Percentiles rank a stretch among this genome's conserved stretches.
Conservation (phyloP, 768 basidiomycete species). For the Trametes sanguinea region DNA sequence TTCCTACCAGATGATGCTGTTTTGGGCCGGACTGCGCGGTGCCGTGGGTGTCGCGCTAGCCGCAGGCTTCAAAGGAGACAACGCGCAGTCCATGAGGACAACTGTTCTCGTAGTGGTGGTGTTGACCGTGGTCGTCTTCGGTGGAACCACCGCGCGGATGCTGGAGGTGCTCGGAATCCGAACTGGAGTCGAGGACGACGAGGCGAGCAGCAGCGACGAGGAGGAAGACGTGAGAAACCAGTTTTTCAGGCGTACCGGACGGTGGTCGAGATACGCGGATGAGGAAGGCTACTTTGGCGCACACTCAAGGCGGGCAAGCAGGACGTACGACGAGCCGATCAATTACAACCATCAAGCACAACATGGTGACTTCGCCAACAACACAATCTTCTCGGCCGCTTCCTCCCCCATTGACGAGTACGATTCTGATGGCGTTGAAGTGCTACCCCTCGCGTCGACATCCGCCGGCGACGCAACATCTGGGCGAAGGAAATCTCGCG, state of each 20-base stretch:
- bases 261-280: slow-evolving; percentile 45
- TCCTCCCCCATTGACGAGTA: slow-evolving; percentile 65
- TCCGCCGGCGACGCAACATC: slow-evolving; percentile 24
- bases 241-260: slow-evolving; percentile 31
- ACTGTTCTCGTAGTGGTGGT: slow-evolving; percentile 97
- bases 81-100: slow-evolving; percentile 86
- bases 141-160: slow-evolving; percentile 97
- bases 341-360: slow-evolving; percentile 66
- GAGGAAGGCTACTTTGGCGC: slow-evolving; percentile 24
- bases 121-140: slow-evolving; percentile 90
- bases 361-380: slow-evolving; percentile 20
- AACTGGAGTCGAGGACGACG: slow-evolving; percentile 94
- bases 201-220: slow-evolving; percentile 51
- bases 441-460: slow-evolving; percentile 72
- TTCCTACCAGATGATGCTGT: slow-evolving; percentile 99
- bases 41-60: slow-evolving; percentile 98
- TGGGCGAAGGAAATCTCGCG: slow-evolving; percentile 16
- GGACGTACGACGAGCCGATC: slow-evolving; percentile 50
- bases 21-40: slow-evolving; percentile 96
- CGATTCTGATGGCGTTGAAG: slow-evolving; percentile 75
- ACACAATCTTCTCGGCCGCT: slow-evolving; percentile 61
- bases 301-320: slow-evolving; percentile 44
- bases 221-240: slow-evolving; percentile 47
- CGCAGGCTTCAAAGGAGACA: slow-evolving; percentile 92
- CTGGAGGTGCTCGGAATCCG: slow-evolving; percentile 94